Base-by-base conservation (phyloP, 805 yeast genomes). In the Candida xiaguanensis region DNA sequence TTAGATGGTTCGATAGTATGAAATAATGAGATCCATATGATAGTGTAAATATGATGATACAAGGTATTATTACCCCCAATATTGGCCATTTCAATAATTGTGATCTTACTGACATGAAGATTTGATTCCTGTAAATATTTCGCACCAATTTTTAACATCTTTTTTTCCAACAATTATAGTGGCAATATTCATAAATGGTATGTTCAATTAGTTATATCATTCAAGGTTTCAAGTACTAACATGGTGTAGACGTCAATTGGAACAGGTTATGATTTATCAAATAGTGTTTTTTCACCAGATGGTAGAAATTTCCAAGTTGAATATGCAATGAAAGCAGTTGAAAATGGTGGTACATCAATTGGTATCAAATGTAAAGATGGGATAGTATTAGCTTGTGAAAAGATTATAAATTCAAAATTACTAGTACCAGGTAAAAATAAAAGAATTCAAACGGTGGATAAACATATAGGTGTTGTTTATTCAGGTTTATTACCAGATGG, bases 401-500 rank as follows among this genome's bases (percentile, higher is more conserved):
- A 91, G 67, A 75, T 90, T 54, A 75, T 89, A 52, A 72, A 82
- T 36, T 89, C 98, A 30, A 90, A 89, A 60, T 70, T 93, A 48
- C 71, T 93, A 44, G 96, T 85, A 12, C 95, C 96, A 13, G 85
- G 85, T 33, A 85, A 84, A 50, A 93, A 93, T 71, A 81, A 78
- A 55, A 79, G 96, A 57, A 88, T 93, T 44, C 98, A 91, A 65
- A 82, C 95, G 17, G 79, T 93, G 43, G 99, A 91, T 56, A 80
- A 84, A 56, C 98, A 91, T 58, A 76, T 89, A 48, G 99, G 99
- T 24, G 91, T 90, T 40, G 95, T 87, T 8, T 91, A 89, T 65
- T 87, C 97, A 4, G 99, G 99, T 2, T 70, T 93, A 48, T 77
- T 88, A 50, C 98, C 99, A 22, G 99, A 93, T 61, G 99, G 99